A percentile compares a stretch with the other conserved stretches of the same genome.
phyloP scores from a whole-genome alignment of 495 filamentous ascomycete species.

The Penicillium taxi region DNA sequence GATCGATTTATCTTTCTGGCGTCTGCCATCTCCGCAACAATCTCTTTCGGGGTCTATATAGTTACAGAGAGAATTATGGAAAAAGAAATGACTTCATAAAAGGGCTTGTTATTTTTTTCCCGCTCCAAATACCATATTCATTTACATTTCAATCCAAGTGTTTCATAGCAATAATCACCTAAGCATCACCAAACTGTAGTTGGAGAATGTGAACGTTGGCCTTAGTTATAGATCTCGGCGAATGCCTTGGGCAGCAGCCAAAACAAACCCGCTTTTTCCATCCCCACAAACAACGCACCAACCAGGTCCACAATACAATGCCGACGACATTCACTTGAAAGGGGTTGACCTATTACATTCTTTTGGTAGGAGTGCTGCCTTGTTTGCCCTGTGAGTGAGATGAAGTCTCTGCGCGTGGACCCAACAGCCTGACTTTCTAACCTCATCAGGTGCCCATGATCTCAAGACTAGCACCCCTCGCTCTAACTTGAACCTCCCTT shows the following conservation, averaged over 20 bases:
- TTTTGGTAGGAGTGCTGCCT: no score
- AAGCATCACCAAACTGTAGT: neutral
- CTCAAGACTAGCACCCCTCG: constrained; percentile 1
- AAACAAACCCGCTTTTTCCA: constrained; percentile 21
- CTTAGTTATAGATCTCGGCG: constrained; percentile 1
- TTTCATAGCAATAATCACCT: no score
- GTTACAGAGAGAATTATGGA: constrained; percentile 9
- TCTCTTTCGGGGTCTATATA: constrained; percentile 10
- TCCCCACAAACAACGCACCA: constrained; percentile 10
- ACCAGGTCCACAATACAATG: constrained; percentile 10
- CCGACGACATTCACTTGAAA: constrained; percentile 1
- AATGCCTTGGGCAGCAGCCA: constrained; percentile 22
- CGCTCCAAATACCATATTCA: constrained; percentile 14
- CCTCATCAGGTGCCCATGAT: constrained; percentile 25
- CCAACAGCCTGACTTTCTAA: constrained; percentile 18
- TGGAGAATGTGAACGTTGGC: neutral
- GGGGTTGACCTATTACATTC: constrained; percentile 4
- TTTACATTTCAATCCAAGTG: no score
- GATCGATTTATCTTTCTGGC: neutral
- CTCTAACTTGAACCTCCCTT: constrained; percentile 2
- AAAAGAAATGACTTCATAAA: constrained; percentile 7
- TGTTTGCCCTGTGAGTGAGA: constrained; percentile 9
- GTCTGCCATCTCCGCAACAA: constrained; percentile 4
- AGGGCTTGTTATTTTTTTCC: constrained; percentile 3
- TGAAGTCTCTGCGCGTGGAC: constrained; percentile 21